Evolutionary conservation across 2,329 filamentous ascomycete genomes (phyloP).

Genomic region (Alternaria sp.): DNA sequence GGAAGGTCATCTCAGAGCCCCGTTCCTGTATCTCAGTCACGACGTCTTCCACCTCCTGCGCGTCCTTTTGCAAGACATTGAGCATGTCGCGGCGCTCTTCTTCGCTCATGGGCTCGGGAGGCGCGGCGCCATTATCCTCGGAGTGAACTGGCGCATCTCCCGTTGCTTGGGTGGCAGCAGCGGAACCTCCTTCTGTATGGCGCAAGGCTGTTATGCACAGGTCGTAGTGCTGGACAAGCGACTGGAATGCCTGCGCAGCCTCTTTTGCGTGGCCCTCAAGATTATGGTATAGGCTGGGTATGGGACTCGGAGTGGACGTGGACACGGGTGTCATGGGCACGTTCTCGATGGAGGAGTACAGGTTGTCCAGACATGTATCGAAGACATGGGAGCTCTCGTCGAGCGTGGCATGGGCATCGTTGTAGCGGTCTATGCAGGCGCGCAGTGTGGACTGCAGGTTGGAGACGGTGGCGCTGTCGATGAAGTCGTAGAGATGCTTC

Average conservation of each 20-base stretch:
- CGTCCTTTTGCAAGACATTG: constrained; percentile 75
- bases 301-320: constrained; percentile 45
- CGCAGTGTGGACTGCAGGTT: constrained; percentile 71
- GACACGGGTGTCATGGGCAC: constrained; percentile 39
- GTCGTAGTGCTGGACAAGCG: constrained; percentile 87
- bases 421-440: constrained; percentile 72
- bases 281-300: constrained; percentile 55
- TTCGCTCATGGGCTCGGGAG: constrained; percentile 73
- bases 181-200: constrained; percentile 73
- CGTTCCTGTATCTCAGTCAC: constrained; percentile 74
- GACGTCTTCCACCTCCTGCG: constrained; percentile 67
- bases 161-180: constrained; percentile 53
- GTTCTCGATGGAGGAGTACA: constrained; percentile 44
- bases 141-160: constrained; percentile 43
- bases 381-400: constrained; percentile 67
- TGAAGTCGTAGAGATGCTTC: constrained; percentile 75
- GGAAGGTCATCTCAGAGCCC: constrained; percentile 76
- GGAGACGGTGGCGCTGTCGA: constrained; percentile 74
- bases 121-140: constrained; percentile 45
- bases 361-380: constrained; percentile 68
- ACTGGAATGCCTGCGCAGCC: constrained; percentile 81
- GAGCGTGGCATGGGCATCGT: constrained; percentile 68
- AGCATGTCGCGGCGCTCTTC: constrained; percentile 85
- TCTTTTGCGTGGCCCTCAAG: constrained; percentile 78
- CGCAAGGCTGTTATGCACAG: constrained; percentile 90